Conservation (phyloP, 805 yeast genomes). For the Kluyveromyces lactis region DNA sequence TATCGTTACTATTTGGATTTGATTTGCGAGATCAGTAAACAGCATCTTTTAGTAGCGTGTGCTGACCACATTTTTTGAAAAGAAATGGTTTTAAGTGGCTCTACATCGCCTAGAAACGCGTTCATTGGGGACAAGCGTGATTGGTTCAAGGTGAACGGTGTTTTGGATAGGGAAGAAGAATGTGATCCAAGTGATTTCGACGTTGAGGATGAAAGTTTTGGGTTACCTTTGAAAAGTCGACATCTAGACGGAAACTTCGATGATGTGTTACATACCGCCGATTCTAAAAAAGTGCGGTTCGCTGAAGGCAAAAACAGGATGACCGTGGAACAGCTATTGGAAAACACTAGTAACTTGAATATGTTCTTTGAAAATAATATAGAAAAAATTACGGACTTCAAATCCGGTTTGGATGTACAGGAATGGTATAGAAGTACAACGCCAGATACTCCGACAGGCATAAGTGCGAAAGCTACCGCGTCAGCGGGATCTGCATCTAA, state of each 20-base stretch:
- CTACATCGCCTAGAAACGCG: not conserved
- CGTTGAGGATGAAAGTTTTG: slow-evolving; percentile 17
- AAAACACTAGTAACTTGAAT: slow-evolving; percentile 23
- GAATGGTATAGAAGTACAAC: slow-evolving; percentile 7
- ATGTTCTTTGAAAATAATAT: slow-evolving; percentile 19
- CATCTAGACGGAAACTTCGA: slow-evolving; percentile 7
- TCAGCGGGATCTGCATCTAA: slow-evolving; percentile 21
- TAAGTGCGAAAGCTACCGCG: slow-evolving; percentile 7
- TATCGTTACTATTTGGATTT: no score
- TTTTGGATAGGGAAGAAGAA: not conserved
- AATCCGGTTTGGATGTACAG: slow-evolving; percentile 7
- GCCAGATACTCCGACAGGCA: slow-evolving; percentile 5
- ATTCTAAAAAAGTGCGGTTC: slow-evolving; percentile 15
- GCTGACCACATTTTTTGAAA: no score
- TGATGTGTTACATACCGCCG: not conserved
- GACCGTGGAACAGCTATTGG: slow-evolving; percentile 22
- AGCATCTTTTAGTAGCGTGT: no score
- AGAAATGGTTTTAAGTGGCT: not conserved
- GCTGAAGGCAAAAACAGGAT: slow-evolving; percentile 7
- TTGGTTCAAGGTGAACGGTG: slow-evolving; percentile 2
- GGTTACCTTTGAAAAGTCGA: slow-evolving; percentile 20
- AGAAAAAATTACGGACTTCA: slow-evolving; percentile 19
- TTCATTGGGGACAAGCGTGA: slow-evolving; percentile 2
- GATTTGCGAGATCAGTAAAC: no score
- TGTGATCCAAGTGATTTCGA: slow-evolving; percentile 7